Base-by-base conservation (phyloP, 768 basidiomycete genomes). In the Galerina marginata region DNA sequence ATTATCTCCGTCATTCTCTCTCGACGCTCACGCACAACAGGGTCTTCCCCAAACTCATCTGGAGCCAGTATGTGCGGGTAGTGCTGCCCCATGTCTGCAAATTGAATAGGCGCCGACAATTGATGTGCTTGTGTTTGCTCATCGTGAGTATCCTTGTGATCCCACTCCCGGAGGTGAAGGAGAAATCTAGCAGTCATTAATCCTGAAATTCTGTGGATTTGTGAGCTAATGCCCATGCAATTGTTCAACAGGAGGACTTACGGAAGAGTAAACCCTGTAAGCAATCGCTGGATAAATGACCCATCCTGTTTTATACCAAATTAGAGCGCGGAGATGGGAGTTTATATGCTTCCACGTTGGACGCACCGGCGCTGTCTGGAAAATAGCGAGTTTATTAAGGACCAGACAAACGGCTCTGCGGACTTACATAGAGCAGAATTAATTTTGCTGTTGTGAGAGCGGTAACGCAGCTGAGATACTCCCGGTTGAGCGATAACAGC, bases 141-240 rank as follows among this genome's bases (percentile, higher is more conserved):
- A 20, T 9, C 9, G n/a, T 23, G 45, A 46, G 2, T 46, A 46
- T 10, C 9, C 45, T 46, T 46, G 20, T n/a, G 10, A 4, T 46
- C 16, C 45, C 10, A 49, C n/a, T 57, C 37, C 25, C 56, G 56
- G 9, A 57, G 47, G 40, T 49, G 47, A 16, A 57, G 56, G 14
- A 57, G 15, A 23, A 57, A 57, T 6, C 56, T 44, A 6, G 56
- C 56, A 26, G 56, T 57, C 46, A 49, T 48, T 12, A 57, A 20
- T 42, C 45, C 45, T 15, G 46, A 57, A 6, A 49, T 50, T 3
- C 46, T 57, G 38, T 2, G 6, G 40, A 38, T 25, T 11, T 4
- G 4, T 43, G 14, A 56, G 29, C 52, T 16, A 46, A 20, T 33
- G 29, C 29, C 4, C 7, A 1, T 33, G 2, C 12, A 11, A 49